phyloP scores from a whole-genome alignment of 371 early-diverging fungal species.

The Rhizopus delemar region DNA sequence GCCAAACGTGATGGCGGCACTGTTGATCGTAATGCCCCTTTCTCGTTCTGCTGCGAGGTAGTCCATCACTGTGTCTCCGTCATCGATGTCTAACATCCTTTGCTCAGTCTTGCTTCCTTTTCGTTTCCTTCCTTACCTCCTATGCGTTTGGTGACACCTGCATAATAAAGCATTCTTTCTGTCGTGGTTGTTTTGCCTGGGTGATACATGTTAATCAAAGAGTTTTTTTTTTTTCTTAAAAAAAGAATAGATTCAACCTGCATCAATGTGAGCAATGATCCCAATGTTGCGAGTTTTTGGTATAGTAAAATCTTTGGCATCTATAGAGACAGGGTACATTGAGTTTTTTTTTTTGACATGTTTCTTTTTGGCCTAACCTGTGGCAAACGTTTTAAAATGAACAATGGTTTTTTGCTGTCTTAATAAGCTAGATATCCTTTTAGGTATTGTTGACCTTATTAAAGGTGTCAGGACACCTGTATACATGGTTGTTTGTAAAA shows the following conservation, averaged over 20 bases:
- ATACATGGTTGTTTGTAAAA: constrained; percentile 3
- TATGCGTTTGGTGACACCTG: constrained; percentile 85
- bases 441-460: not conserved
- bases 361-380: constrained; percentile 11
- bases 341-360: not conserved
- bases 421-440: not conserved
- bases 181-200: constrained; percentile 93
- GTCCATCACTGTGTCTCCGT: constrained; percentile 94
- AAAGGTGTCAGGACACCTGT: not conserved
- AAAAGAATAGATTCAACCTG: constrained; percentile 48
- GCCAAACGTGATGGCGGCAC: constrained; percentile 92
- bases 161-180: constrained; percentile 95
- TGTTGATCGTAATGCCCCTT: constrained; percentile 94
- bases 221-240: not conserved
- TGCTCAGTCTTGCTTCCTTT: not conserved
- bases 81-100: constrained; percentile 69
- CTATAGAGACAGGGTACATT: constrained; percentile 10
- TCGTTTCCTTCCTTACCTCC: constrained; percentile 57
- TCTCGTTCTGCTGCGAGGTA: constrained; percentile 88
- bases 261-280: constrained; percentile 97
- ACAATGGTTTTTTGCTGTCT: constrained; percentile 1
- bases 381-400: constrained; percentile 18
- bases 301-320: constrained; percentile 52
- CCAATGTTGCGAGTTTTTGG: constrained; percentile 89
- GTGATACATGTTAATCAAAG: constrained; percentile 5